Evolutionary conservation across 2,329 filamentous ascomycete species (phyloP).

Genomic region (Eutypella sp.): DNA sequence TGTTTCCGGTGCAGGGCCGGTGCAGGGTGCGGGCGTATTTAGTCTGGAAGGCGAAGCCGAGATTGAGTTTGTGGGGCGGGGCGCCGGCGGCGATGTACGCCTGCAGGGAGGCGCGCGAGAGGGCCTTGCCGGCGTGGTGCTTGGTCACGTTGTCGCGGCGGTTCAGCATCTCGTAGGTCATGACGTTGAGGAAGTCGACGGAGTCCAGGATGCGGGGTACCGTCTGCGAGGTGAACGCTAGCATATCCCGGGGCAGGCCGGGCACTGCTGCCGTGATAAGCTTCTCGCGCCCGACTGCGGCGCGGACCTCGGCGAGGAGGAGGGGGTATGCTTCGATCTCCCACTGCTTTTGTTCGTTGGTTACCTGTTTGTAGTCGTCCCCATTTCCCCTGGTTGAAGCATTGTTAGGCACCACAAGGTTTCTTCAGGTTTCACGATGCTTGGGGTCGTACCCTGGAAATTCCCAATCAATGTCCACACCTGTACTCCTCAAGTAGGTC

Average conservation of each 20-base stretch:
- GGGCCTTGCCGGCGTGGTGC: constrained; percentile 57
- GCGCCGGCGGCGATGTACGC: constrained; percentile 56
- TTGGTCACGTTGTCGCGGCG: constrained; percentile 59
- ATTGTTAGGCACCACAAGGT: neutral
- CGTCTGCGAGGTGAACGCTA: constrained; percentile 57
- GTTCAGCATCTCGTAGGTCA: constrained; percentile 27
- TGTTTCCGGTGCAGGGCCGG: constrained; percentile 34
- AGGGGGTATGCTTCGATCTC: constrained; percentile 61
- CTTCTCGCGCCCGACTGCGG: constrained; percentile 50
- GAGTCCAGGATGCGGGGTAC: constrained; percentile 52
- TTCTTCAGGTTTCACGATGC: neutral
- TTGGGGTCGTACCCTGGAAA: constrained; percentile 34
- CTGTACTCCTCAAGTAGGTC: neutral
- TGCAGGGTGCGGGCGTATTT: constrained; percentile 60
- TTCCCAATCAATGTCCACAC: constrained; percentile 59
- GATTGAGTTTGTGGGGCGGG: constrained; percentile 50
- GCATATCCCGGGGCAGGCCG: constrained; percentile 59
- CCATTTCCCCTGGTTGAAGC: constrained; percentile 52
- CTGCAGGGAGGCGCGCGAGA: constrained; percentile 50
- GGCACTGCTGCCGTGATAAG: constrained; percentile 66
- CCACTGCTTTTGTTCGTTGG: constrained; percentile 54
- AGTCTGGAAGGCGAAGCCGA: constrained; percentile 65
- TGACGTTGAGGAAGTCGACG: constrained; percentile 64
- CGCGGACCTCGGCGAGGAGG: constrained; percentile 54
- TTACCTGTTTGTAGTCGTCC: constrained; percentile 60